Percentiles rank a stretch among this genome's conserved stretches.
These are phyloP conservation scores for Colletotrichum musae DNA, from an alignment of 2,329 filamentous ascomycete species.

Conservation along the genomic window DNA sequence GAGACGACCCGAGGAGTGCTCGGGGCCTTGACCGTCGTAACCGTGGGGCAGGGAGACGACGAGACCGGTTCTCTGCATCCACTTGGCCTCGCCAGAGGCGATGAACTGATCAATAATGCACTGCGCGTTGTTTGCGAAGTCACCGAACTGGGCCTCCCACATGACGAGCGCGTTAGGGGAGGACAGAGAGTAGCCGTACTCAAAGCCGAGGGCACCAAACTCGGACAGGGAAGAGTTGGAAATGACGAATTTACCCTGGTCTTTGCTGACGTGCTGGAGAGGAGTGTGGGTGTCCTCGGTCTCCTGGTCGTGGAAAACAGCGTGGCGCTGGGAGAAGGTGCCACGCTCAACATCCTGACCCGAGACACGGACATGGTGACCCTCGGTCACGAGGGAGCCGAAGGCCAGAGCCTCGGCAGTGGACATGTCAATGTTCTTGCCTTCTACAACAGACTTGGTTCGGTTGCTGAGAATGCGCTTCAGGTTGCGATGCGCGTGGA, in stretches of 20 bases:
- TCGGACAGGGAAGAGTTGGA: slow-evolving; percentile 90
- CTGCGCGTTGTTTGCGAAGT: slow-evolving; percentile 99
- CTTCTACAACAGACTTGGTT: slow-evolving; percentile 92
- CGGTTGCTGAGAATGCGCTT: slow-evolving; percentile 94
- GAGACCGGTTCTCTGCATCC: slow-evolving; percentile 97
- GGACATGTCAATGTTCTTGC: slow-evolving; percentile 96
- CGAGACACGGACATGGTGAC: slow-evolving; percentile 96
- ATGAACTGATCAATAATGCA: slow-evolving; percentile 99
- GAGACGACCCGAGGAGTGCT: slow-evolving; percentile 97
- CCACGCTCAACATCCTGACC: slow-evolving; percentile 99
- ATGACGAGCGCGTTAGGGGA: slow-evolving; percentile 98
- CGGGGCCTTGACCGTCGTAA: slow-evolving; percentile 97
- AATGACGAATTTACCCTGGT: slow-evolving; percentile 96
- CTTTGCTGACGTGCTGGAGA: slow-evolving; percentile 87
- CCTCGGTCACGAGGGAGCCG: slow-evolving; percentile 90
- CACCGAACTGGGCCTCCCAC: slow-evolving; percentile 99
- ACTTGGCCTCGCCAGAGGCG: slow-evolving; percentile 97
- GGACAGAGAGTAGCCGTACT: slow-evolving; percentile 98
- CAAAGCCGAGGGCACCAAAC: slow-evolving; percentile 87
- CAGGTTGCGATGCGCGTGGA: slow-evolving; percentile 92
- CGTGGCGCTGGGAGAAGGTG: slow-evolving; percentile 98
- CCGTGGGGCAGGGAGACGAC: slow-evolving; percentile 97
- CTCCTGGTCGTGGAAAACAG: slow-evolving; percentile 98
- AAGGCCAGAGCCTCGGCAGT: slow-evolving; percentile 97
- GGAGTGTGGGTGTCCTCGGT: slow-evolving; percentile 94